Conservation (phyloP, 2,329 filamentous ascomycete species). For the Ceratocystis papillata region DNA sequence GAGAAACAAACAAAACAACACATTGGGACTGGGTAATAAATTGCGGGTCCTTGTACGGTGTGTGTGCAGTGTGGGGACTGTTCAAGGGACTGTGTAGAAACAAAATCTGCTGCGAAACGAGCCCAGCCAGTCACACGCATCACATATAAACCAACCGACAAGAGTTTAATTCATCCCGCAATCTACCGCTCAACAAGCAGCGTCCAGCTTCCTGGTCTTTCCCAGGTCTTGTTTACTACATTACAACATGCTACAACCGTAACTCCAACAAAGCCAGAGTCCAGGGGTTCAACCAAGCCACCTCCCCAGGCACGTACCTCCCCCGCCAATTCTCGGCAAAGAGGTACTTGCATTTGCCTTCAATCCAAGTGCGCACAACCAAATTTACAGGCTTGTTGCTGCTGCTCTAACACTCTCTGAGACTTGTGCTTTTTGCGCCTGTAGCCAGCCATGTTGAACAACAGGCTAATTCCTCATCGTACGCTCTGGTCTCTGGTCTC, state of each 20-base stretch:
- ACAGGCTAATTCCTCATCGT: too few species aligned
- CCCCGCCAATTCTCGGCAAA: conserved; percentile 1
- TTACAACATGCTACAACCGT: too few species aligned
- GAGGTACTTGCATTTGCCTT: background rate
- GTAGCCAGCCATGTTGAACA: too few species aligned
- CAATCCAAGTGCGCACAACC: background rate
- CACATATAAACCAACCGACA: too few species aligned
- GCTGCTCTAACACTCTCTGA: background rate
- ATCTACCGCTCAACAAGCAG: too few species aligned
- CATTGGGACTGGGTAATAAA: background rate
- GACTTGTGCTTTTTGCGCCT: too few species aligned
- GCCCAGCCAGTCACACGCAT: too few species aligned
- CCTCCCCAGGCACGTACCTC: background rate
- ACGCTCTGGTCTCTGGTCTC: background rate
- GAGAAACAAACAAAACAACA: conserved; percentile 7
- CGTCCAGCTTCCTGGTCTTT: too few species aligned
- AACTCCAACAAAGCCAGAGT: too few species aligned
- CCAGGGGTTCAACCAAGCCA: background rate
- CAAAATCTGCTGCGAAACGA: too few species aligned
- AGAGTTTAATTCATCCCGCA: too few species aligned
- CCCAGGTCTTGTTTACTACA: too few species aligned
- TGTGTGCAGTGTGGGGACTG: background rate
- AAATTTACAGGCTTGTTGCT: background rate
- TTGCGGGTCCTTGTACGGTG: background rate
- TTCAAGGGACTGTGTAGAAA: background rate